Base-by-base conservation (phyloP, 441 rosid species). In the Dalechampia spathulata region DNA sequence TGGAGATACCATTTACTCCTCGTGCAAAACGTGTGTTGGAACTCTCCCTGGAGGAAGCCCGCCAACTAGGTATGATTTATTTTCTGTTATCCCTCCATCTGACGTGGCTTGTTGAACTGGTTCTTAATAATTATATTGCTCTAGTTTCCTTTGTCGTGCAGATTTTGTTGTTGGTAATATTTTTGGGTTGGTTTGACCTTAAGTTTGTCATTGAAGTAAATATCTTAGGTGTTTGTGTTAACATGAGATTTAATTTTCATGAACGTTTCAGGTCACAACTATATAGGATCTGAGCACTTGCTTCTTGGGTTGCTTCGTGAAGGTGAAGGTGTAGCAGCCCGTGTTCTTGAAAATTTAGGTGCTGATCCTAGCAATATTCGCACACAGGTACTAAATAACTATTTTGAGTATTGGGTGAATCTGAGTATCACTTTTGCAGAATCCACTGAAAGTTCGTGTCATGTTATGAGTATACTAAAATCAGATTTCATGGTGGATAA, bases 301-400 rank as follows among this genome's bases (percentile, higher is more conserved):
- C 87, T 94, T 64, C 96, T 94, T 40, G 96, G 97, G 62, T 81
- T 90, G 61, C 90, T 94, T 51, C 90, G 96, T 16, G 99, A 94
- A 78, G 99, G 99, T 51, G 99, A 94, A 79, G 99, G 99, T 69
- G 98, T 94, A 42, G 98, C 99, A 22, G 99, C 96, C n/a, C 94
- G 96, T 71, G 96, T 90, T 71, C 83, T 94, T 52, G 98, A 94
- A 80, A 90, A 84, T 74, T 78, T 90, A 66, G 95, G 98, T 62
- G 92, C 87, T 70, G 99, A 90, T 52, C 81, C 94, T n/a, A 74
- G 86, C 70, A 87, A 87, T 71, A 90, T 94, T 44, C 91, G 96
- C 43, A 81, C 96, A 7, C 99, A 94, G 96, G 99, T 67, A 70
- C 77, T 70, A 20, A 21, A 14, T 56, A 14, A 36, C 4, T 7